Evolutionary conservation across 2,329 filamentous ascomycete species (phyloP).

Genomic region (Epichloe uncinata): DNA sequence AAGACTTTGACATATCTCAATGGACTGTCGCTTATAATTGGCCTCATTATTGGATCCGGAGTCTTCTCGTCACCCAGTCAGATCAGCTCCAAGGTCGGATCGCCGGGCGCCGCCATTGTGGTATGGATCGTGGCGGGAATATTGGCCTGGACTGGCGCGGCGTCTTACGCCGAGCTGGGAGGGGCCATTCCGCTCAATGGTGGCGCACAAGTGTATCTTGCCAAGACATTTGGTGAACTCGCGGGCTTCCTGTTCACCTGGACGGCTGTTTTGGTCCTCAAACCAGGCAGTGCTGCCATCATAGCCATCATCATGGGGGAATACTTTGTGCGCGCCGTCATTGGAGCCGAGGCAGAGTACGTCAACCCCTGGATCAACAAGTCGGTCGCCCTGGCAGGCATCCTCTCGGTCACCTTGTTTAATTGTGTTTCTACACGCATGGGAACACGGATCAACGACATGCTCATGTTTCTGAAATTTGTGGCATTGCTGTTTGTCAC

Average conservation of each 20-base stretch:
- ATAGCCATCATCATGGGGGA: constrained; percentile 94
- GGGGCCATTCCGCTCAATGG: constrained; percentile 94
- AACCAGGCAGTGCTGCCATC: constrained; percentile 86
- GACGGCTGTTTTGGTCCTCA: constrained; percentile 87
- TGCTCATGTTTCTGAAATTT: constrained; percentile 97
- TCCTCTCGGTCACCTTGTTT: constrained; percentile 64
- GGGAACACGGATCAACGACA: constrained; percentile 74
- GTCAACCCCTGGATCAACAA: constrained; percentile 86
- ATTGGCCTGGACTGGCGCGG: constrained; percentile 88
- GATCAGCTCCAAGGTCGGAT: constrained; percentile 83
- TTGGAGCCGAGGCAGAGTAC: constrained; percentile 73
- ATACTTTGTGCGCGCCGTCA: constrained; percentile 78
- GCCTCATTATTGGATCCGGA: constrained; percentile 87
- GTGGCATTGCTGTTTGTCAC: constrained; percentile 78
- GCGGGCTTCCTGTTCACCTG: constrained; percentile 91
- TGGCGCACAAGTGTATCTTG: constrained; percentile 82
- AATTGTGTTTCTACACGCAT: constrained; percentile 88
- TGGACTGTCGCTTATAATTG: constrained; percentile 79
- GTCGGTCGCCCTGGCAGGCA: constrained; percentile 62
- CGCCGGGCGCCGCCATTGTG: constrained; percentile 78
- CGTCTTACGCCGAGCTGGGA: constrained; percentile 89
- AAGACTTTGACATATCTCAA: constrained; percentile 94
- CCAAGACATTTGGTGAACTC: constrained; percentile 92
- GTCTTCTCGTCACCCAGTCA: constrained; percentile 93
- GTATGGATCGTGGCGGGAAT: constrained; percentile 87